Base-by-base conservation (phyloP, 208 protist genomes). In the Acanthamoeba lenticulata region DNA sequence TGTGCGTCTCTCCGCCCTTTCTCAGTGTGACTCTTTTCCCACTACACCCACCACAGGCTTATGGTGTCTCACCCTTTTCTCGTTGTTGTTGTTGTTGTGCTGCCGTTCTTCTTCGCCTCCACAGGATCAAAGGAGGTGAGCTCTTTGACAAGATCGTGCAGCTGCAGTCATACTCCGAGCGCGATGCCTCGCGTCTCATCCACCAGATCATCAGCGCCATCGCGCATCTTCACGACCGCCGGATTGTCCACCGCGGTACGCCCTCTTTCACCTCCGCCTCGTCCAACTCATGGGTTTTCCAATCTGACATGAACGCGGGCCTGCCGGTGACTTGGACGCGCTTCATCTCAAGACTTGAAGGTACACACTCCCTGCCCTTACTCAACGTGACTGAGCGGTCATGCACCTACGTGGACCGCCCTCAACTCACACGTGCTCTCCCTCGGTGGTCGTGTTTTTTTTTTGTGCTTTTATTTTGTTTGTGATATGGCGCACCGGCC, bases 61-160 rank as follows among this genome's bases (percentile, higher is more conserved):
- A 74, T 24, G n/a, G 6, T 72, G 11, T 72, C n/a, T 11, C 29
- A 29, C 42, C 29, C 44, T n/a, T 90, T 19, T n/a, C 52, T 29
- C 13, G 1, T 44, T 88, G 49, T 72, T 55, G 27, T 44, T 89
- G 27, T 89, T 89, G 15, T 89, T 38, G 36, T 24, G 45, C 77
- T 86, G 15, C 40, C 42, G 15, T 86, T 47, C 36, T 24, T 86
- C 24, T 86, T 55, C 27, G 69, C 5, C 24, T 55, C 24, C 55
- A 52, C 57, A 97, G 96, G 42, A 90, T 96, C 42, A 94, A 52
- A 72, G 96, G 96, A 42, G 96, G 96, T 32, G 96, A 97, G 77
- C 77, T 97, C 6, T 97, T 96, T 72, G 96, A 97, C 90, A 86
- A 92, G 45, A 97, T 97, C 86, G 90, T 97, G 36, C 88, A 97